Conservation (phyloP, 306 rosid genomes). For the Heteromeles arbutifolia region DNA sequence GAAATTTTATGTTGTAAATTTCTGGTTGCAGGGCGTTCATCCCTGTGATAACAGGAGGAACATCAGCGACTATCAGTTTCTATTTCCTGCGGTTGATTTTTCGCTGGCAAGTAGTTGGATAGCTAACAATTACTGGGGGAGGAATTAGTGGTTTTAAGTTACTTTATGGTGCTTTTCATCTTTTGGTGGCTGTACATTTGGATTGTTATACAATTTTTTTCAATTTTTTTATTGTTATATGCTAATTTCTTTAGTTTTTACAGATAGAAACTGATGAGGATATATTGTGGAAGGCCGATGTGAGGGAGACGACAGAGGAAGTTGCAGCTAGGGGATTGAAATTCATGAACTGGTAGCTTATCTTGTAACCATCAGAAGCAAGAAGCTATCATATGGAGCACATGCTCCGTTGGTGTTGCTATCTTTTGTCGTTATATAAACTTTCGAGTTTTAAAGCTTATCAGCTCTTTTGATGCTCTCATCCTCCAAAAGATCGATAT, state of each 20-base stretch:
- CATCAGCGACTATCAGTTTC: constrained; percentile 33
- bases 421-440: background rate
- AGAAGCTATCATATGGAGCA: constrained; percentile 7
- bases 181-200: constrained; percentile 16
- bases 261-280: constrained; percentile 84
- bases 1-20: constrained; percentile 1
- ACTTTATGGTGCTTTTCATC: constrained; percentile 19
- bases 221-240: background rate
- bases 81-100: constrained; percentile 39
- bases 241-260: constrained; percentile 16
- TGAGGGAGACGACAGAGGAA: constrained; percentile 83
- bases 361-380: constrained; percentile 15
- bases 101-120: constrained; percentile 33
- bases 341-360: constrained; percentile 64
- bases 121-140: background rate
- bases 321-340: constrained; percentile 66
- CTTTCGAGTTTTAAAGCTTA: background rate
- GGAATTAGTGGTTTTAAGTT: constrained; percentile 8
- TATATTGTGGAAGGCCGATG: constrained; percentile 60
- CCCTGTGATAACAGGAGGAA: constrained; percentile 39
- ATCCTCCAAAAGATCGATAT: background rate
- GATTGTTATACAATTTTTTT: background rate
- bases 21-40: constrained; percentile 38
- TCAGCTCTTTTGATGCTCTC: background rate
- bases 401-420: background rate